Evolutionary conservation across 306 rosid genomes (phyloP).

Genomic region (Begonia fuchsioides): DNA sequence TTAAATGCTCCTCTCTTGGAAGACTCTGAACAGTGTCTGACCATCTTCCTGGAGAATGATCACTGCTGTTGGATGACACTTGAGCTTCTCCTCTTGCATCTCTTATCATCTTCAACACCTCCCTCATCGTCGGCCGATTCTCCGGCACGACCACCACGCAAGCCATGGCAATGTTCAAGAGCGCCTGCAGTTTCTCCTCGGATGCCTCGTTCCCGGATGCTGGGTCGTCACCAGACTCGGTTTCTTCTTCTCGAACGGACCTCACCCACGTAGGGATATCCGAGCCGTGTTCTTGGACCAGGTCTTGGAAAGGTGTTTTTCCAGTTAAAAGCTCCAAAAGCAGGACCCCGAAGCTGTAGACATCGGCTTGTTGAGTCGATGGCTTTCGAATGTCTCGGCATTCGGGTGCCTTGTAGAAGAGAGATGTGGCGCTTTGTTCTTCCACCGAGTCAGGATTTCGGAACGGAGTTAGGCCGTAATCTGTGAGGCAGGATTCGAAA

Average conservation of each 20-base stretch:
- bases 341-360: constrained; percentile 88
- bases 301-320: constrained; percentile 94
- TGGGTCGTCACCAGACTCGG: constrained; percentile 84
- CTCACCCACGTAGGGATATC: constrained; percentile 89
- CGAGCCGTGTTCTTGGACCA: constrained; percentile 68
- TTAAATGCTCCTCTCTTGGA: constrained; percentile 77
- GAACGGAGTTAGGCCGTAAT: constrained; percentile 68
- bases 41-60: constrained; percentile 98
- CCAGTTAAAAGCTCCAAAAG: constrained; percentile 80
- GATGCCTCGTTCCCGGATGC: constrained; percentile 73
- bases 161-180: constrained; percentile 68
- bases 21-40: constrained; percentile 93
- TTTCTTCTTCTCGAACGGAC: constrained; percentile 86
- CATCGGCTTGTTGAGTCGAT: constrained; percentile 73
- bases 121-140: constrained; percentile 64
- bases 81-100: constrained; percentile 83
- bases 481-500: constrained; percentile 92
- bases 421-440: constrained; percentile 75
- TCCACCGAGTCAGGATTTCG: constrained; percentile 67
- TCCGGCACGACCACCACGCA: constrained; percentile 65
- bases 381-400: constrained; percentile 59
- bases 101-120: constrained; percentile 80
- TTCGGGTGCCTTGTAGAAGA: constrained; percentile 86
- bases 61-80: constrained; percentile 84
- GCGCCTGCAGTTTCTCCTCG: constrained; percentile 90